Conservation (phyloP, 106 monocot species). For the Dendrobium catenatum region DNA sequence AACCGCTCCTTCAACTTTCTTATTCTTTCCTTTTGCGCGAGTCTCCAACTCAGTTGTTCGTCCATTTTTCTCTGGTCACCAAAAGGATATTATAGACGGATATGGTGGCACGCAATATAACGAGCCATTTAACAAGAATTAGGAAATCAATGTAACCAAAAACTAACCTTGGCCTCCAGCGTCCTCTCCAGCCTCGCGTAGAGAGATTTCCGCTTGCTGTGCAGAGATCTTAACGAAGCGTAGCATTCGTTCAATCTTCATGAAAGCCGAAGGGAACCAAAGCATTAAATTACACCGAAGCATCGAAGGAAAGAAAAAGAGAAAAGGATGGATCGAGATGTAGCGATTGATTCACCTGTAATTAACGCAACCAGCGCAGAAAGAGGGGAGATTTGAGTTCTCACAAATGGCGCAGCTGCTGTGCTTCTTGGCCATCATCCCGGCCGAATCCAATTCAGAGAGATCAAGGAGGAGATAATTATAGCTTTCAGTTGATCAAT, state of each 20-base stretch:
- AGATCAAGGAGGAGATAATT: not conserved
- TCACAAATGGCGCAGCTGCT: slow-evolving; percentile 72
- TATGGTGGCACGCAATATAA: not conserved
- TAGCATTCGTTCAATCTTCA: slow-evolving; percentile 62
- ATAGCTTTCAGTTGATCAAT: not conserved
- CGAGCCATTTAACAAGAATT: not conserved
- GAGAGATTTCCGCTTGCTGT: slow-evolving; percentile 38
- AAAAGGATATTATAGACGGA: not conserved
- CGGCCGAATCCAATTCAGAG: not conserved
- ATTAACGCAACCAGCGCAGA: slow-evolving; percentile 77
- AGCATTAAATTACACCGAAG: not conserved
- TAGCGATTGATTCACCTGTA: slow-evolving; percentile 32
- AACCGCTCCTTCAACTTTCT: slow-evolving; percentile 33
- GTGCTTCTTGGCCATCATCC: slow-evolving; percentile 33
- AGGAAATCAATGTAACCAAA: not conserved
- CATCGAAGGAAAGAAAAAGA: not conserved
- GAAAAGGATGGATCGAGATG: not conserved
- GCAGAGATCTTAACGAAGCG: slow-evolving; percentile 31
- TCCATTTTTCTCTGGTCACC: slow-evolving; percentile 37
- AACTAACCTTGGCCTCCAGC: slow-evolving; percentile 56
- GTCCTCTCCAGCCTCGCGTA: slow-evolving; percentile 31
- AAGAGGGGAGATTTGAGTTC: slow-evolving; percentile 52
- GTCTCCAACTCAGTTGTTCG: slow-evolving; percentile 43
- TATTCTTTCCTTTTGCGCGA: slow-evolving; percentile 40
- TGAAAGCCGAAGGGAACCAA: not conserved